These are phyloP conservation scores for Galeopsis tetrahit DNA, from an alignment of 257 asterid genomes.

Conservation along the genomic window DNA sequence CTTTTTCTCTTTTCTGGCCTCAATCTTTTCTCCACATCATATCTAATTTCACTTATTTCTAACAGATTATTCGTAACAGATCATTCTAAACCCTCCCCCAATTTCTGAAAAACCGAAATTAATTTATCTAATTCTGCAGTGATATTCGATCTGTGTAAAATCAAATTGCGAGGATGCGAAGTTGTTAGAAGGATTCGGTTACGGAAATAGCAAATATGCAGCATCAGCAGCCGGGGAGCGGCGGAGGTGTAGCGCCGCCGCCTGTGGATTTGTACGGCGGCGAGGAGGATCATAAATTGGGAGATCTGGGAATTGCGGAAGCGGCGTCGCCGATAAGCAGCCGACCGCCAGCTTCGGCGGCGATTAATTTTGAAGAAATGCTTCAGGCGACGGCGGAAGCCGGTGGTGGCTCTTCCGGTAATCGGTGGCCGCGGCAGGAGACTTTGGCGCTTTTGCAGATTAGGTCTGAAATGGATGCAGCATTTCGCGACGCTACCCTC, in stretches of 20 bases:
- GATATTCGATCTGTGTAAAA: slow-evolving; percentile 9
- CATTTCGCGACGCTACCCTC: slow-evolving; percentile 48
- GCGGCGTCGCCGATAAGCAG: slow-evolving; percentile 53
- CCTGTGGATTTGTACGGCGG: too few species aligned
- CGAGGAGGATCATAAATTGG: slow-evolving; percentile 37
- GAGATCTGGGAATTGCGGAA: slow-evolving; percentile 48
- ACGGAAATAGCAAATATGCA: slow-evolving; percentile 23
- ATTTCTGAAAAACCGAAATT: too few species aligned
- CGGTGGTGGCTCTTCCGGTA: slow-evolving; percentile 39
- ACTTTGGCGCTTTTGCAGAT: slow-evolving; percentile 45
- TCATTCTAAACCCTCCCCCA: background rate
- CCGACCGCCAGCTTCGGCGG: slow-evolving; percentile 40
- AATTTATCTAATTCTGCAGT: too few species aligned
- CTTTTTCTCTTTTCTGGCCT: slow-evolving; percentile 29
- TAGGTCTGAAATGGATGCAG: slow-evolving; percentile 51
- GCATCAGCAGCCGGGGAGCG: slow-evolving; percentile 17
- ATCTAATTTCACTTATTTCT: too few species aligned
- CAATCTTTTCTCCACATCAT: background rate
- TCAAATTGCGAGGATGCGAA: background rate
- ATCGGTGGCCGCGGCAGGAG: slow-evolving; percentile 55
- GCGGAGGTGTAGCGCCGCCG: too few species aligned
- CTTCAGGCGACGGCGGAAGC: slow-evolving; percentile 34
- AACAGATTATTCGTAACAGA: background rate
- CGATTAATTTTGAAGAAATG: slow-evolving; percentile 39
- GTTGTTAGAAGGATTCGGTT: background rate